Base-by-base conservation (phyloP, 495 filamentous ascomycete genomes). In the Chaetomium cochliodes region DNA sequence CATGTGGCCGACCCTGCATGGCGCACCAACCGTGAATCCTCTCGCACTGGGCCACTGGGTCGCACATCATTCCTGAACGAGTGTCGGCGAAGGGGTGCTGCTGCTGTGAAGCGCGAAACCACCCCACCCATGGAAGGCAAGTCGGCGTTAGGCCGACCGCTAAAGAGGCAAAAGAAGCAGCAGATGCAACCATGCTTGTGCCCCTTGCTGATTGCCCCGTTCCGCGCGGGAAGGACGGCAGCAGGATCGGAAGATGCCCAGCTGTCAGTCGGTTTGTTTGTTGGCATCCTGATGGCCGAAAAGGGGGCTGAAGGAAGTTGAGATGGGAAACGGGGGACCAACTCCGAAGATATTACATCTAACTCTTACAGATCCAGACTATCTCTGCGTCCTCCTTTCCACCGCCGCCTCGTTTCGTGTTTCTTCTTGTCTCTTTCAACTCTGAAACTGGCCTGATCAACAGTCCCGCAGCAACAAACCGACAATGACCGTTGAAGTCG, bases 1-100 rank as follows among this genome's bases (percentile, higher is more conserved):
- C 63, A 65, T 65, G 63, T 65, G 63, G 63, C 63, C 44, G 55
- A 65, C 63, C 63, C 57, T 65, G 57, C 63, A 65, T 61, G 7
- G 37, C 33, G 6, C 18, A 26, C 46, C 37, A 41, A 25, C 26
- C 30, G 58, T 11, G 41, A 22, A 58, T 58, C 33, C 18, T 25
- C 39, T 58, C 28, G 30, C 18, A 16, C 15, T 33, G 15, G 18
- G 30, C 41, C 41, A 44, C 20, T 50, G 46, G 46, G 46, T 20
- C 44, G 44, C n/a, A 18, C 9, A 20, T 18, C n/a, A 50, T 50
- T 23, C 46, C 20, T 12, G 5, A 20, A 50, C 16, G 16, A 52
- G 49, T 26, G 49, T 12, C n/a, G 4, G 28, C 9, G 33, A 12
- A 20, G 15, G 6, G n/a, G n/a, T n/a, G n/a, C n/a, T 55, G 16